phyloP scores from a whole-genome alignment of 148 eudicot genomes.

The Rhododendron ovatum region DNA sequence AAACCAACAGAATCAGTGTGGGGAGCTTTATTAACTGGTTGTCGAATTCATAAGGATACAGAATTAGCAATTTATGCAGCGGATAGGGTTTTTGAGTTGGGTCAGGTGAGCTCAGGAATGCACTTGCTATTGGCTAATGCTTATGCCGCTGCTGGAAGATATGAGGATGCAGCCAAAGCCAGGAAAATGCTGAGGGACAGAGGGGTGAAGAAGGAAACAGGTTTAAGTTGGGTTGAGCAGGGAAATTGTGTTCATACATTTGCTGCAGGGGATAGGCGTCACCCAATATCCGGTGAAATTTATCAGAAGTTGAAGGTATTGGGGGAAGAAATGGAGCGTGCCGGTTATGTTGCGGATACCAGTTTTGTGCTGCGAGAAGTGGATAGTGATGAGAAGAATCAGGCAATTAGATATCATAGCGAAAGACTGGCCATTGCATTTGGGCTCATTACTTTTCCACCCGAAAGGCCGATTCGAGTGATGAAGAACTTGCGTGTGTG shows the following conservation, averaged over 20 bases:
- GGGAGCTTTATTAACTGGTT: constrained; percentile 70
- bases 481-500: constrained; percentile 93
- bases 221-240: constrained; percentile 92
- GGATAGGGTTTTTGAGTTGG: constrained; percentile 65
- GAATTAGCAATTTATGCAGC: constrained; percentile 85
- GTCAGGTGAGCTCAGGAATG: not conserved
- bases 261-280: constrained; percentile 77
- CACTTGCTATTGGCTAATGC: too few species aligned
- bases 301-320: too few species aligned
- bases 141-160: constrained; percentile 25
- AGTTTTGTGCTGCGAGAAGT: constrained; percentile 69
- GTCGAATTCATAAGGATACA: constrained; percentile 55
- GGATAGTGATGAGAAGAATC: constrained; percentile 53
- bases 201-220: constrained; percentile 83
- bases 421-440: constrained; percentile 86
- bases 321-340: too few species aligned
- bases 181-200: constrained; percentile 70
- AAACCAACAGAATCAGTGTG: too few species aligned
- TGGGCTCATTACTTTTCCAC: constrained; percentile 63
- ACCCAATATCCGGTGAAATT: too few species aligned
- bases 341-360: too few species aligned
- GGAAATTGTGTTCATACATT: constrained; percentile 67
- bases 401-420: constrained; percentile 63
- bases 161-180: constrained; percentile 75
- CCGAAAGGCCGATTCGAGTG: constrained; percentile 63